Base-by-base conservation (phyloP, 2,329 filamentous ascomycete species). In the Trichoderma sp. region DNA sequence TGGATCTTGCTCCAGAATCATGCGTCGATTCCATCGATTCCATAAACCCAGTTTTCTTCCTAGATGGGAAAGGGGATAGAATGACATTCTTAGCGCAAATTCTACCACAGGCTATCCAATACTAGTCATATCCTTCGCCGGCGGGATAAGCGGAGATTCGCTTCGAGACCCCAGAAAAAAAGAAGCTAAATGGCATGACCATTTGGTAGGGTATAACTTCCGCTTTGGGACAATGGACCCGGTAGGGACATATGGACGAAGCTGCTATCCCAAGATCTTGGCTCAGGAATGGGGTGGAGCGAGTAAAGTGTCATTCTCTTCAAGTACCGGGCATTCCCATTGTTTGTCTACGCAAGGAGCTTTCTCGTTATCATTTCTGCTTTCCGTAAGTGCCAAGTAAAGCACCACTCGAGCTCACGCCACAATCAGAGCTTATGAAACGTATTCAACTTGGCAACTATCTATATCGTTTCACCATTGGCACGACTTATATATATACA, bases 131-230 rank as follows among this genome's bases (percentile, higher is more conserved):
- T 52, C 27, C 40, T 35, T 29, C 16, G 59, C 27, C 43, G 10
- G 33, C 49, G 21, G 59, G 14, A 27, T 49, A 31, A n/a, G 59
- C 59, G 43, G 43, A n/a, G n/a, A 52, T 27, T 24, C 27, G 49
- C 29, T n/a, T 62, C 43, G 19, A 62, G 59, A 19, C 59, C 40
- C 59, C 59, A 33, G 43, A 27, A 62, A 52, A 52, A 33, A 52
- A 19, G 11, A 21, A 29, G 29, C 59, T 52, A 62, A 52, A 21
- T 19, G 43, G 13, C 49, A 37, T 52, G 35, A 52, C 24, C 27
- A 55, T 55, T 29, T 55, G 52, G 52, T 19, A 55, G 52, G 52
- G 29, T 33, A 52, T 62, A 62, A 62, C 59, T 62, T 52, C 59
- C 59, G 11, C 8, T 62, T 62, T 62, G 2, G 43, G 59, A 62